These are phyloP conservation scores for Astrothelium subdiscretum DNA, from an alignment of 495 filamentous ascomycete genomes.

Conservation along the genomic window DNA sequence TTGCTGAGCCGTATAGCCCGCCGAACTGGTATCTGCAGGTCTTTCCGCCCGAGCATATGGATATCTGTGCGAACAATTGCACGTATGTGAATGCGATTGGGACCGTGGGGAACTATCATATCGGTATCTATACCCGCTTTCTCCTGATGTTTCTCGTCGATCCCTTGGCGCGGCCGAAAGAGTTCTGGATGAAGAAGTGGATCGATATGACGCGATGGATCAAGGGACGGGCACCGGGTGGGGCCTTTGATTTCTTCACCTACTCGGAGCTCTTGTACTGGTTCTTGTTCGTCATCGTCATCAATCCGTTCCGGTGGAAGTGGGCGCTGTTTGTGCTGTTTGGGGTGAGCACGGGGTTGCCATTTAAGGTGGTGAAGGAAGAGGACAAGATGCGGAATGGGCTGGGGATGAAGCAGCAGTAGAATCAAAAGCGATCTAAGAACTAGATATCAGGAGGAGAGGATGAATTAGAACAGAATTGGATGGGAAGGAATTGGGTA, in stretches of 20 bases:
- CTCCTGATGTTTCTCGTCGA: slow-evolving; percentile 78
- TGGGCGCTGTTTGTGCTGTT: slow-evolving; percentile 69
- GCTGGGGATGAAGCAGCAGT: slow-evolving; percentile 5
- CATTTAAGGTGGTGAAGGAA: slow-evolving; percentile 48
- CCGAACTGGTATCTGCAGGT: slow-evolving; percentile 84
- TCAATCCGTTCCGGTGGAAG: slow-evolving; percentile 83
- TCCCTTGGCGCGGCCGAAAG: slow-evolving; percentile 57
- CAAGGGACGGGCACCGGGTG: slow-evolving; percentile 49
- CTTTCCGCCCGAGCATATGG: slow-evolving; percentile 56
- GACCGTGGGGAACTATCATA: slow-evolving; percentile 73
- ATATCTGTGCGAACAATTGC: slow-evolving; percentile 69
- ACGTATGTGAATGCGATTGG: slow-evolving; percentile 77
- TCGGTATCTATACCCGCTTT: slow-evolving; percentile 78
- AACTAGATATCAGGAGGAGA: too few species aligned
- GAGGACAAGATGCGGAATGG: slow-evolving; percentile 47
- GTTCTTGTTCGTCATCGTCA: slow-evolving; percentile 64
- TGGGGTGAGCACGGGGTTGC: slow-evolving; percentile 56
- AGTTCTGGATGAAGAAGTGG: slow-evolving; percentile 72
- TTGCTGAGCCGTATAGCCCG: slow-evolving; percentile 57
- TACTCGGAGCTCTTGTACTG: slow-evolving; percentile 76
- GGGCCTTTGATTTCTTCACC: slow-evolving; percentile 51
- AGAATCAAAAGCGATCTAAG: too few species aligned
- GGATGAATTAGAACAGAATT: neutral
- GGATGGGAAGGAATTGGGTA: neutral
- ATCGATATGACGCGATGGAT: slow-evolving; percentile 72